Evolutionary conservation across 2,329 filamentous ascomycete species (phyloP).

Genomic region (Trichoderma simmonsii): DNA sequence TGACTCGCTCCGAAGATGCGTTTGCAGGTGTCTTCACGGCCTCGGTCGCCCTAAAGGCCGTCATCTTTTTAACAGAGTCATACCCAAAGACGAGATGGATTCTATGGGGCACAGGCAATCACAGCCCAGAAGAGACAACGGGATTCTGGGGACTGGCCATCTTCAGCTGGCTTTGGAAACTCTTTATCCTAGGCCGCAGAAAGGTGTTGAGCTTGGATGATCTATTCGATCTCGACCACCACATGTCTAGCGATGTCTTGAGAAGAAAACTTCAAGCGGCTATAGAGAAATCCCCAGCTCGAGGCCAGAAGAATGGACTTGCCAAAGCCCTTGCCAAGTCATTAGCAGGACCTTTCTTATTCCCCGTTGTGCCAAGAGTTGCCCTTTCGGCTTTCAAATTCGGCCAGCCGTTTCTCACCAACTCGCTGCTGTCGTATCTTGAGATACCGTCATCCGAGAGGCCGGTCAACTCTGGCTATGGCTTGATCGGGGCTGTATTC

Average conservation of each 20-base stretch:
- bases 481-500: constrained; percentile 40
- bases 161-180: constrained; percentile 35
- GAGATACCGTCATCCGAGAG: constrained; percentile 20
- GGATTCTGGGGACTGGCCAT: constrained; percentile 32
- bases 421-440: constrained; percentile 37
- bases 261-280: neutral
- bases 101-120: constrained; percentile 33
- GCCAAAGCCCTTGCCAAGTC: constrained; percentile 20
- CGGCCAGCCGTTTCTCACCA: constrained; percentile 42
- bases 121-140: constrained; percentile 40
- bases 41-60: constrained; percentile 35
- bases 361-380: constrained; percentile 33
- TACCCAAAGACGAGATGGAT: constrained; percentile 39
- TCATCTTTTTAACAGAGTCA: constrained; percentile 38
- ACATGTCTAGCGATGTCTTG: constrained; percentile 28
- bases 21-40: constrained; percentile 36
- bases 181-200: constrained; percentile 37
- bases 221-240: constrained; percentile 35
- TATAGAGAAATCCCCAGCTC: neutral
- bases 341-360: constrained; percentile 27
- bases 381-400: constrained; percentile 35
- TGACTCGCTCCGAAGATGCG: constrained; percentile 22
- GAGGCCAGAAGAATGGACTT: neutral
- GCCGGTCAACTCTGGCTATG: constrained; percentile 34
- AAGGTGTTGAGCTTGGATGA: constrained; percentile 33